Base-by-base conservation (phyloP, 2,329 filamentous ascomycete species). In the Sarocladium kiliense region DNA sequence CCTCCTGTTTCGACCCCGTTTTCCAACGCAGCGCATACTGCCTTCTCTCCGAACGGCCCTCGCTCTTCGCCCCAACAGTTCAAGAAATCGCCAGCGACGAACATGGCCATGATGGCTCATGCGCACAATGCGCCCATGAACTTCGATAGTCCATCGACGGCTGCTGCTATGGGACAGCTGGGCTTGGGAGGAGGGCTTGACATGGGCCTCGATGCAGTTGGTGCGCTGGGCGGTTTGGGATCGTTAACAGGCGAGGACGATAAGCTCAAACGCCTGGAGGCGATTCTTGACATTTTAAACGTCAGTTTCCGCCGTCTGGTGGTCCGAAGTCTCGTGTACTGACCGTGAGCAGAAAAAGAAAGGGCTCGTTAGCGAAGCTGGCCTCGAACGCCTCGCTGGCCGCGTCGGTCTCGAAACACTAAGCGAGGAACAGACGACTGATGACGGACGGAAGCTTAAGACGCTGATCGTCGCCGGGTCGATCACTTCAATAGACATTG, bases 311-410 rank as follows among this genome's bases (percentile, higher is more conserved):
- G 11, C 16, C 44, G 9, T 12, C 3, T 9, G 42, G 21, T 3
- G 27, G 12, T 25, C 26, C 18, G 10, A 4, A 37, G 27, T 26
- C 16, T n/a, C 27, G 4, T 27, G 25, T 47, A 23, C 50, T 56
- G 34, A 56, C 42, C 54, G 62, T 47, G 21, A 39, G 9, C 30
- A 72, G 66, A 70, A 75, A 56, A 74, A 69, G 61, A 81, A 82
- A 59, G 87, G 87, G 3, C 73, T 85, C 39, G 84, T 93, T 36
- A 89, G 87, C 61, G 86, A 89, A 63, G 84, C 87, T 27, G 87
- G 87, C 2, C 75, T 94, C n/a, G 84, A 88, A 66, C 78, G 87
- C 54, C 72, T 93, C 27, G 86, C 84, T 9, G 80, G 82, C 62
- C 77, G 82, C 55, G 77, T 86, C 54, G 87, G 86, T n/a, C 73